Evolutionary conservation across 2,329 filamentous ascomycete species (phyloP).

Genomic region (Diaporthe ilicicola): DNA sequence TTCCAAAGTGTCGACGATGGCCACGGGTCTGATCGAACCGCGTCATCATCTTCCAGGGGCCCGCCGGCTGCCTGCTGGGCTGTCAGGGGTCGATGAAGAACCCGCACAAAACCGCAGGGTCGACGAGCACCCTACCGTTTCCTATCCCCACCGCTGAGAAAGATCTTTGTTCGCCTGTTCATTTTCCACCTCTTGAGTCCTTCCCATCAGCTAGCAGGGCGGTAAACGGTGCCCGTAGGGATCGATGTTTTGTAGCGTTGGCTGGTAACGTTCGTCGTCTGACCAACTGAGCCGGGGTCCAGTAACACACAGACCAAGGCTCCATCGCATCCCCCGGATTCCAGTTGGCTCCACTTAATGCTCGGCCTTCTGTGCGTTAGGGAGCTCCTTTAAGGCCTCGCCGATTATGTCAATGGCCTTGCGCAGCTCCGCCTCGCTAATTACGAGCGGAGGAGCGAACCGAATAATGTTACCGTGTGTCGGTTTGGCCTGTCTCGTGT

Average conservation of each 20-base stretch:
- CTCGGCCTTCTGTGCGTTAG: conserved; percentile 62
- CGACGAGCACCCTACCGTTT: conserved; percentile 27
- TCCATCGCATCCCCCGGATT: conserved; percentile 19
- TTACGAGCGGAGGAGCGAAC: conserved; percentile 94
- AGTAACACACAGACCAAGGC: conserved; percentile 17
- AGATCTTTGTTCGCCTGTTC: conserved; percentile 28
- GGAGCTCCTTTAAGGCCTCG: conserved; percentile 83
- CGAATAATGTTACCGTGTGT: conserved; percentile 99
- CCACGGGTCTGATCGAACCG: conserved; percentile 1
- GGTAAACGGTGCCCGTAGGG: conserved; percentile 30
- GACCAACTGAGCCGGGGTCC: conserved; percentile 13
- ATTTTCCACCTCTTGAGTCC: conserved; percentile 32
- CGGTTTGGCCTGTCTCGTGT: conserved; percentile 81
- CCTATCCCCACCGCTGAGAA: conserved; percentile 32
- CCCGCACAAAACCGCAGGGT: conserved; percentile 26
- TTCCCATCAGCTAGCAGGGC: conserved; percentile 34
- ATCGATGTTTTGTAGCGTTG: conserved; percentile 14
- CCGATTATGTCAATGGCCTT: conserved; percentile 81
- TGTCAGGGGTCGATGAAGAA: neutral
- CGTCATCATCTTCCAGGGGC: conserved; percentile 19
- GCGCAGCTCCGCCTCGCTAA: conserved; percentile 86
- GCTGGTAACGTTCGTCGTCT: conserved; percentile 2
- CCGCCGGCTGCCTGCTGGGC: conserved; percentile 21
- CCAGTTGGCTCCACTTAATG: conserved; percentile 38
- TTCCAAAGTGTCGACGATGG: neutral